Evolutionary conservation across 208 protist species (phyloP), one percentile per base, ranked within the genome.

Genomic region (Trypanosoma theileri): DNA sequence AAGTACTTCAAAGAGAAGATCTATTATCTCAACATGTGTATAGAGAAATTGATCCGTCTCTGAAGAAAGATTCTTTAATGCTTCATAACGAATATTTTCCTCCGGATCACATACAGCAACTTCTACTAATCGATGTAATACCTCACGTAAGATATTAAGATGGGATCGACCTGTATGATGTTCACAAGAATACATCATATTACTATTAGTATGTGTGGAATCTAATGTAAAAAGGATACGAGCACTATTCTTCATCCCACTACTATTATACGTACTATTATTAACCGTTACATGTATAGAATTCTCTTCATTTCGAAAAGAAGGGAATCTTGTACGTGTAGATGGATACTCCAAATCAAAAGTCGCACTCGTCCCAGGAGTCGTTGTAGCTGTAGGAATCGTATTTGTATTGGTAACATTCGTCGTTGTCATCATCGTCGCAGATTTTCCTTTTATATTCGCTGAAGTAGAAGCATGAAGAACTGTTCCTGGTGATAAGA

Each of bases 31-130:
- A 31, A 76, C 75, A 64, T 95, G 82, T 12, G 83, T 77, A 70
- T 81, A 92, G 4, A 95, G 60, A n/a, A 91, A 76, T 66, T 87
- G 82, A 66, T 85, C 78, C 13, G 82, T 86, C 41, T 85, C 80
- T 0, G 66, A 64, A 8, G 78, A 66, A 35, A 93, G 63, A 60
- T 58, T 83, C 51, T 74, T 71, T 17, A 94, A 74, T 19, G 88
- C 88, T 12, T 64, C 65, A 53, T 77, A 67, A 40, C 88, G 85
- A 59, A 94, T 81, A 17, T 73, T 68, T 53, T 73, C 76, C 75
- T 92, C 85, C 1, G 85, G 84, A 59, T 94, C 88, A 51, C 81
- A 80, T 4, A 88, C 77, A 11, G 88, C 85, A 59, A 89, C 65
- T 56, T 84, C 81, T 45, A 91, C 84, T 12, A 94, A 59, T 13